Evolutionary conservation across 2,329 filamentous ascomycete species (phyloP), one percentile per base, ranked within the genome.

Genomic region (Bisporella sp.): DNA sequence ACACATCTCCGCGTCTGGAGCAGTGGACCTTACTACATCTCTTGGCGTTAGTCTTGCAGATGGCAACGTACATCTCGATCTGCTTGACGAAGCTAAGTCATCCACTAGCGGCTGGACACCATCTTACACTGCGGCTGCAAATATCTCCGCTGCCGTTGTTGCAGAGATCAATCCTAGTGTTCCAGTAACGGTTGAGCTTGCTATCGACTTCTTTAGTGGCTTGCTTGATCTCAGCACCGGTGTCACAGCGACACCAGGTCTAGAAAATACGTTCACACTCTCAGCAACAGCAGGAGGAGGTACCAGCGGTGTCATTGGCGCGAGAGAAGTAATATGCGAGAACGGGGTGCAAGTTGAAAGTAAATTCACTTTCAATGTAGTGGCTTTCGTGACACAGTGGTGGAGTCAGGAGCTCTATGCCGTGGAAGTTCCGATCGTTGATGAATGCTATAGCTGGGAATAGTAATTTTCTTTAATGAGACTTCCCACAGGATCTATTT

Each of bases 11-110:
- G 59, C 62, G n/a, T 62, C 61, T 6, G 68, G 62, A n/a, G 61
- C 64, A 2, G 59, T 69, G 6, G 58, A 60, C 6, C 55, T 68
- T 32, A 61, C 57, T 0, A 62, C 66, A 6, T 64, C 63, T 1
- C 50, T 70, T 6, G 60, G 60, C n/a, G 57, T 69, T 33, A 53
- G 54, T 6, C 57, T 71, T 21, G 61, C 60, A 9, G 59, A 66
- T 31, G 69, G 66, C 42, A 69, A 65, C 43, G 63, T 69, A 11
- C 69, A 72, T 58, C 52, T 72, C 21, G 69, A 72, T 53, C 62
- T 70, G 29, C 53, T 70, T 31, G 51, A 68, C 46, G 51, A 54
- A 5, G 51, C 50, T 39, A 59, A 60, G 44, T 65, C 64, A 6
- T 48, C 48, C 2, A 64, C 62, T 5, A 61, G 62, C 2, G 68